These are phyloP conservation scores for Boletus smithii DNA, from an alignment of 1,284 basidiomycete genomes.

Conservation along the genomic window DNA sequence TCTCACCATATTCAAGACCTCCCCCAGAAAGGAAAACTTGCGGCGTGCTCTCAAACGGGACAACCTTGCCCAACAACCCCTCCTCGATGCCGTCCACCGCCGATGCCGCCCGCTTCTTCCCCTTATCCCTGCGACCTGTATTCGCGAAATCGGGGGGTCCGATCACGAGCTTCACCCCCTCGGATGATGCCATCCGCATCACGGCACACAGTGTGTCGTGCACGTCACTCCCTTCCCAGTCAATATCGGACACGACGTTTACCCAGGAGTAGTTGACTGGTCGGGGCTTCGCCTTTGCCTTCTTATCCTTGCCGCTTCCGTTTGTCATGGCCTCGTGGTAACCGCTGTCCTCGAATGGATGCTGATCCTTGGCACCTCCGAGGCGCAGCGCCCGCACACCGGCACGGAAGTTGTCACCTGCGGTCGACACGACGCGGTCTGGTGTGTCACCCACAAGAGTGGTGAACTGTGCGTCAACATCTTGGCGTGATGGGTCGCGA, in stretches of 20 bases:
- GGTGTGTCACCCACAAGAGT: conserved; percentile 70
- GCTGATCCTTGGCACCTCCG: conserved; percentile 29
- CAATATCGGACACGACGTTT: conserved; percentile 67
- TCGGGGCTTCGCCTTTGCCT: conserved; percentile 30
- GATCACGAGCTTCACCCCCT: conserved; percentile 43
- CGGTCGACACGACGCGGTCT: conserved; percentile 58
- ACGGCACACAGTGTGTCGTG: conserved; percentile 61
- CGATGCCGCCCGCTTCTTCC: conserved; percentile 20
- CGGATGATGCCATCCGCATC: conserved; percentile 47
- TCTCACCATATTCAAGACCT: conserved; percentile 31
- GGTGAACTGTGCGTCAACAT: conserved; percentile 57
- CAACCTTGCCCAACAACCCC: conserved; percentile 23
- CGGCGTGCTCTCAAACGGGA: conserved; percentile 43
- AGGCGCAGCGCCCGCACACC: conserved; percentile 62
- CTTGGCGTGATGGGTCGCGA: conserved; percentile 27
- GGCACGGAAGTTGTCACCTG: conserved; percentile 66
- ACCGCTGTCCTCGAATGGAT: conserved; percentile 30
- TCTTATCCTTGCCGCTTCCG: conserved; percentile 24
- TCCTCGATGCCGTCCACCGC: conserved; percentile 24
- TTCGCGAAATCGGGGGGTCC: conserved; percentile 26
- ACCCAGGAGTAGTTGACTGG: conserved; percentile 72
- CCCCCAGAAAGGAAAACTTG: conserved; percentile 35
- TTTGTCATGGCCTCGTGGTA: conserved; percentile 26
- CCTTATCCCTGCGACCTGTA: conserved; percentile 18
- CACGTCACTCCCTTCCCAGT: conserved; percentile 75